A percentile compares a stretch with the other conserved stretches of the same genome.
Evolutionary conservation across 176 grass and related monocot species (phyloP).

Genomic region (Oryza longistaminata): DNA sequence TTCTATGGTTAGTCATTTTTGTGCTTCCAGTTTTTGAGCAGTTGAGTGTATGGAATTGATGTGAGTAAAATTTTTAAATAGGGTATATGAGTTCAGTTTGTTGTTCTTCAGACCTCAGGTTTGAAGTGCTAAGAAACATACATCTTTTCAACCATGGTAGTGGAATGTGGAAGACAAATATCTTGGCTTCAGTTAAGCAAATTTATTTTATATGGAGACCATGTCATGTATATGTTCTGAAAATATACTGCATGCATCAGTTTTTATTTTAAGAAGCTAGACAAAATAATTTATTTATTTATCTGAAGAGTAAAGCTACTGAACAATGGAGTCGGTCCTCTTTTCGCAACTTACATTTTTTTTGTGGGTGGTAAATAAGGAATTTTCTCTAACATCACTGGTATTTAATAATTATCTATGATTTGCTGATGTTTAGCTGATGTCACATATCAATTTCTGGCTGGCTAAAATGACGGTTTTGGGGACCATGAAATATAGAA

Average conservation of each 20-base stretch:
- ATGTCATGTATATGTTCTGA: not conserved
- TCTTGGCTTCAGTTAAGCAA: not conserved
- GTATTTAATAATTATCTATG: not conserved
- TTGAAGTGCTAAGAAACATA: not conserved
- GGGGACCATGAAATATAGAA: not conserved
- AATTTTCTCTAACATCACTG: not conserved
- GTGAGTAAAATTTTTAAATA: not conserved
- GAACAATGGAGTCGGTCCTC: not conserved
- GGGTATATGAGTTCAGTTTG: not conserved
- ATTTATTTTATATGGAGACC: not conserved
- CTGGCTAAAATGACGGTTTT: not conserved
- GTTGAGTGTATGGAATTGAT: not conserved
- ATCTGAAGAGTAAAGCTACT: not conserved
- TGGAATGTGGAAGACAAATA: not conserved
- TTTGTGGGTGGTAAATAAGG: not conserved
- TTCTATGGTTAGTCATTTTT: not conserved
- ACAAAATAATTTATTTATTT: not conserved
- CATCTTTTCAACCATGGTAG: not conserved
- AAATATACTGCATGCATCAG: not conserved
- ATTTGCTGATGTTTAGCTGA: not conserved
- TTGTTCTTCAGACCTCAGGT: not conserved
- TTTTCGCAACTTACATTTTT: not conserved
- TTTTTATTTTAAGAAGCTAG: slow-evolving; percentile 8
- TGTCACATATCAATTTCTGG: not conserved
- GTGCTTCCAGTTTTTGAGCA: not conserved